Evolutionary conservation across 2,329 filamentous ascomycete species (phyloP), one percentile per base, ranked within the genome.

Genomic region (Scortechinia acanthostroma): DNA sequence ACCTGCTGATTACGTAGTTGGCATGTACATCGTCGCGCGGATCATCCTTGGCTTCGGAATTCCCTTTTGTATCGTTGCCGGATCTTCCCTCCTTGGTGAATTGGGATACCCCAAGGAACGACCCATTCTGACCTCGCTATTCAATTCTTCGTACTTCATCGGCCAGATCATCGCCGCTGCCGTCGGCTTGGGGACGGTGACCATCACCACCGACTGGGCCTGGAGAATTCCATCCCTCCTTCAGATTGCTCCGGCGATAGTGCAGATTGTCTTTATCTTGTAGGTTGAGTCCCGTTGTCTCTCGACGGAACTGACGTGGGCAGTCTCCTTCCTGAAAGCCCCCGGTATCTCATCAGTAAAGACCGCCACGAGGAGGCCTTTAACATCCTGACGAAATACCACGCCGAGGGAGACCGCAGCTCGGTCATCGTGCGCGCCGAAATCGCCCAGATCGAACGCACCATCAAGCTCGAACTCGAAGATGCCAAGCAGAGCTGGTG

Each of bases 31-130:
- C 22, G 42, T 45, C 13, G 40, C 48, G 3, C 48, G 50, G 4
- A 49, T 51, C 42, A 42, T 51, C n/a, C 44, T 52, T 37, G 51
- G 51, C 19, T 49, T 52, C 28, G 51, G 51, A 17, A 45, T 52
- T 20, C 49, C 45, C 5, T 44, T 51, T 30, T 45, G 46, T 23
- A 44, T 49, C 13, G 45, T 43, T 3, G 50, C 51, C 10, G 50
- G 49, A 14, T 50, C 51, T 4, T 47, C 48, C 3, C 47, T 50
- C 5, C 45, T 50, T 13, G 43, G 42, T 35, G 49, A 50, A 22
- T 43, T 50, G 20, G 45, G 45, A 21, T 49, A 49, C 37, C 49
- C 49, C n/a, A 47, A 44, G 21, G 45, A 50, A 20, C 49, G 47
- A 10, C 47, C 43, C 23, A 43, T 45, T 30, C 25, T 50, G 3